These are phyloP conservation scores for Kwoniella dejecticola DNA, from an alignment of 768 basidiomycete species.

Conservation along the genomic window DNA sequence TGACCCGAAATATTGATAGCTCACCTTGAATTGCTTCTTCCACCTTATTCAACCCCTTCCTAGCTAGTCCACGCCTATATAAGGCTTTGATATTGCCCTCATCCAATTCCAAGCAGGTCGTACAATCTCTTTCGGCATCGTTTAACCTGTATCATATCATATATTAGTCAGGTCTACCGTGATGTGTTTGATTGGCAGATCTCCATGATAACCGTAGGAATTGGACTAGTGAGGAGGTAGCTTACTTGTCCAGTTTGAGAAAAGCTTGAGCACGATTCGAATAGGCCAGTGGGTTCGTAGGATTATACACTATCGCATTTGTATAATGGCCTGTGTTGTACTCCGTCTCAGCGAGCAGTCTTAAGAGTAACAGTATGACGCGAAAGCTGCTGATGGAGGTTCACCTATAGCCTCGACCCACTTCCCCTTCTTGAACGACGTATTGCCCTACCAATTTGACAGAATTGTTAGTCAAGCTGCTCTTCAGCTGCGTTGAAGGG, in stretches of 20 bases:
- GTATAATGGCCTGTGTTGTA: conserved; percentile 80
- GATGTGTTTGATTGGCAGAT: no score
- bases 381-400: no score
- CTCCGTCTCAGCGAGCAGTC: no score
- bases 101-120: conserved; percentile 64
- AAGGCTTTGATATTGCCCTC: conserved; percentile 72
- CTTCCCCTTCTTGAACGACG: conserved; percentile 77
- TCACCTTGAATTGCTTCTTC: conserved; percentile 68
- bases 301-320: conserved; percentile 72
- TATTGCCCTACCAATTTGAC: conserved; percentile 68
- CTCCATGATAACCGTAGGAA: no score
- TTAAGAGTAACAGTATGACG: no score
- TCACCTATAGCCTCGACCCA: conserved; percentile 71
- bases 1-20: no score
- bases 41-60: conserved; percentile 62
- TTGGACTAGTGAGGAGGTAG: background rate
- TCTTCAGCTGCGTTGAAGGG: no score
- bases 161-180: background rate
- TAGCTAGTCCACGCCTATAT: conserved; percentile 76
- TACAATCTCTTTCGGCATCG: conserved; percentile 81
- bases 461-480: background rate
- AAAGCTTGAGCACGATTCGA: conserved; percentile 90
- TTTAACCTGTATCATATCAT: conserved; percentile 61
- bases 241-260: conserved; percentile 92
- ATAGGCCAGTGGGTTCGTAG: conserved; percentile 71